Evolutionary conservation across 2,329 filamentous ascomycete genomes (phyloP), one percentile per base, ranked within the genome.

Genomic region (Hypoxylon sp.): DNA sequence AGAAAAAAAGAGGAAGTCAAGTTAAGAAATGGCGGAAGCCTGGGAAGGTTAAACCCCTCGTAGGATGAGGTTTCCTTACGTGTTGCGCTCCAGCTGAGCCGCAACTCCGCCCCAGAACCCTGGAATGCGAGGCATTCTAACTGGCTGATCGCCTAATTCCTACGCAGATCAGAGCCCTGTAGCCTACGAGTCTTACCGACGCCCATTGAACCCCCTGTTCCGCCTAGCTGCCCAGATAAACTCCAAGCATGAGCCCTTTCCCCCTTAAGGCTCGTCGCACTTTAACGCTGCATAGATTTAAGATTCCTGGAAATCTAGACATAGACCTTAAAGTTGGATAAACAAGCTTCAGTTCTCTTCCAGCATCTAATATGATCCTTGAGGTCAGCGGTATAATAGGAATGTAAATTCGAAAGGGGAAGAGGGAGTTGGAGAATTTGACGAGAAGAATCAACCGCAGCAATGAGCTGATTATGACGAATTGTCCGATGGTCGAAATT

Each of bases 41-140:
- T 43, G 38, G 17, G 38, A 11, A 17, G 14, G 14, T 17, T 21
- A 43, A 43, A 23, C 50, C 50, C 50, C 50, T 56, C 38, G 28
- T 34, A 56, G 41, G 34, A 43, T 53, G 25, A 53, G 21, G 51
- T 55, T 52, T 38, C 28, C 51, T 57, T 36, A 57, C 19, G 43
- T 14, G 53, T 46, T 28, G 43, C 41, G 48, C 19, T 10, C 17
- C 53, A 50, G 67, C 57, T 60, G 48, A 60, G 57, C 57, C 48
- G 46, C 57, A 60, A 45, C 57, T 43, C 34, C 38, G 57, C 57
- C 57, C 17, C 53, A 3, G 14, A 23, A n/a, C n/a, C 53, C 43
- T 45, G 25, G 14, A 28, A 11, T n/a, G 21, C 41, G 30, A 45
- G 19, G 23, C 34, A 7, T 43, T 59, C n/a, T 59, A 4, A 50